These are phyloP conservation scores for Exophiala sp. DNA, from an alignment of 2,329 filamentous ascomycete species.

Conservation along the genomic window DNA sequence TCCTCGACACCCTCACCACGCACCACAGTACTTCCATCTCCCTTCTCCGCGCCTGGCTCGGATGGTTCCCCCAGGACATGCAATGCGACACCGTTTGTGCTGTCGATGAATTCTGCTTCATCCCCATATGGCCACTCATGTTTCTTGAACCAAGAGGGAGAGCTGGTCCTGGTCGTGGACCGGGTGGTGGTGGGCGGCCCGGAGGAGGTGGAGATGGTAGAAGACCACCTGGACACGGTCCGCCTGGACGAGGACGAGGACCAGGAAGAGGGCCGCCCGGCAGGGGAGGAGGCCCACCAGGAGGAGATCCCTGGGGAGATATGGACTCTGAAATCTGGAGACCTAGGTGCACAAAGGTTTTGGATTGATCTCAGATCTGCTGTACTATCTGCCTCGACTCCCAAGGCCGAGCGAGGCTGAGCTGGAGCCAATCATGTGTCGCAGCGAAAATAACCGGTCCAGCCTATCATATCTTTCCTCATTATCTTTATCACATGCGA, in stretches of 20 bases:
- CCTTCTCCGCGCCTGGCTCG: slow-evolving; percentile 50
- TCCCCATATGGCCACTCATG: slow-evolving; percentile 51
- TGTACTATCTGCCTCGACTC: no score
- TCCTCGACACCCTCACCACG: not conserved
- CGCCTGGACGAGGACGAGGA: slow-evolving; percentile 5
- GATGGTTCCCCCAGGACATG: slow-evolving; percentile 49
- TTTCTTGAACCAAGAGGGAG: slow-evolving; percentile 7
- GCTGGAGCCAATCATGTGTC: no score
- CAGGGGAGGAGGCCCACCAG: slow-evolving; percentile 3
- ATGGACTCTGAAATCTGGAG: slow-evolving; percentile 30
- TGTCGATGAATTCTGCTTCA: slow-evolving; percentile 47
- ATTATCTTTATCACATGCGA: no score
- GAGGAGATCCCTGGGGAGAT: slow-evolving; percentile 12
- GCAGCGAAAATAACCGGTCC: no score
- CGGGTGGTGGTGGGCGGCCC: not conserved
- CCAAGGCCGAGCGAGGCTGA: no score
- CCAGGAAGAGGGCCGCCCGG: slow-evolving; percentile 1
- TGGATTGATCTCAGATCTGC: slow-evolving; percentile 1
- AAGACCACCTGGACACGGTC: slow-evolving; percentile 7
- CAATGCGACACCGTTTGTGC: slow-evolving; percentile 42
- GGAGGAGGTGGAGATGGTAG: not conserved
- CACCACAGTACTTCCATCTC: slow-evolving; percentile 34
- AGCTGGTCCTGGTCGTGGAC: not conserved
- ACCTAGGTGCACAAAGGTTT: slow-evolving; percentile 30
- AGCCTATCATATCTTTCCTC: no score